Evolutionary conservation across 306 rosid species (phyloP).

Genomic region (Malus domestica): DNA sequence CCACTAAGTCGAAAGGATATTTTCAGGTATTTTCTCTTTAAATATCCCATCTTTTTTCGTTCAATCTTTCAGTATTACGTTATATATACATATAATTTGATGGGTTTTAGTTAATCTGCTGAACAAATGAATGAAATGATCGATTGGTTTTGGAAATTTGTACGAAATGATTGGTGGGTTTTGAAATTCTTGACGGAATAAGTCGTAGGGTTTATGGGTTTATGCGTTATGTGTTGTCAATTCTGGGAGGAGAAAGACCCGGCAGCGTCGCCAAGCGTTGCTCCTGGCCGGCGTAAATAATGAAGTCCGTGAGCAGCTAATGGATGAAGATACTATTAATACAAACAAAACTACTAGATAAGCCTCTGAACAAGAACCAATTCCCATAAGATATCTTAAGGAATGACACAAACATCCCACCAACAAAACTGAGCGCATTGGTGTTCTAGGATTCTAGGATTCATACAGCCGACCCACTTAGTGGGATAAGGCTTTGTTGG

Average conservation of each 20-base stretch:
- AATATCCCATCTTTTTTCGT: neutral
- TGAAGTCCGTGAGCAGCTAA: conserved; percentile 89
- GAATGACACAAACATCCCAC: neutral
- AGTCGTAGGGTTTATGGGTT: neutral
- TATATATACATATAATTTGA: neutral
- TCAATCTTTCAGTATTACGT: neutral
- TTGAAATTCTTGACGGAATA: neutral
- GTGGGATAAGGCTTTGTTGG: too few relatives aligned
- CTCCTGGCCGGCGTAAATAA: conserved; percentile 80
- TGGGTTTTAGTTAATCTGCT: neutral
- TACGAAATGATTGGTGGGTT: too few relatives aligned
- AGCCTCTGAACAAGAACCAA: neutral
- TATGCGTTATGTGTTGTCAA: neutral
- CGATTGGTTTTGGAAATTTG: neutral
- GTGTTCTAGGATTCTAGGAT: too few relatives aligned
- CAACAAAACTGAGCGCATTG: neutral
- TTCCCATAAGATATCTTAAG: neutral
- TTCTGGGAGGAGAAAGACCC: too few relatives aligned
- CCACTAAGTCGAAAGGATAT: neutral
- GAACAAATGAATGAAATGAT: neutral
- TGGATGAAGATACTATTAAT: conserved; percentile 69
- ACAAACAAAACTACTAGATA: conserved; percentile 11
- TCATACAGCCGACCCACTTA: too few relatives aligned
- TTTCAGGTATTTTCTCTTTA: neutral
- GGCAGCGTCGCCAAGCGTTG: conserved; percentile 23